A percentile compares a stretch with the other conserved stretches of the same genome.
Evolutionary conservation across 2,329 filamentous ascomycete species (phyloP).

Genomic region (Whalleya microplaca): DNA sequence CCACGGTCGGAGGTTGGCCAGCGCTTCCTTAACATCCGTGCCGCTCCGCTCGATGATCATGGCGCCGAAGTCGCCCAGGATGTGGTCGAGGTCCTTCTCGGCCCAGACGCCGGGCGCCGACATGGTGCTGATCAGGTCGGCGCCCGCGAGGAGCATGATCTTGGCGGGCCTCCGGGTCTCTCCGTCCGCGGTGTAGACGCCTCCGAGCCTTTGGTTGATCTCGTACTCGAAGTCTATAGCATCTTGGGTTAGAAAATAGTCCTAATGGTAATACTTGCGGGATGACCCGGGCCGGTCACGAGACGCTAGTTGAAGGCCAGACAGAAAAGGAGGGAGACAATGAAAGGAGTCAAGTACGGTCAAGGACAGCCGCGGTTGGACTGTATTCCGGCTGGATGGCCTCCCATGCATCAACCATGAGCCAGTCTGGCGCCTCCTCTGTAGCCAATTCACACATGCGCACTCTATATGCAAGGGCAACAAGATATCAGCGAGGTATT

Average conservation of each 20-base stretch:
- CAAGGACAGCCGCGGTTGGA: conserved; percentile 85
- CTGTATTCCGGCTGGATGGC: conserved; percentile 83
- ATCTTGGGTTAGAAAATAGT: not conserved
- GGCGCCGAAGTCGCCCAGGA: conserved; percentile 79
- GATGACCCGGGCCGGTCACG: not conserved
- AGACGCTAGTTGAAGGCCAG: not conserved
- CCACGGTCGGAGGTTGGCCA: conserved; percentile 80
- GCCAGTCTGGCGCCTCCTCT: conserved; percentile 73
- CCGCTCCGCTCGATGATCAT: conserved; percentile 85
- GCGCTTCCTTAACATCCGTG: conserved; percentile 85
- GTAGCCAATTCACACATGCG: conserved; percentile 88
- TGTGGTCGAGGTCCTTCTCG: conserved; percentile 81
- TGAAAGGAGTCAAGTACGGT: conserved; percentile 47
- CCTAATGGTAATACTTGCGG: not conserved
- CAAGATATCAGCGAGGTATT: conserved; percentile 18
- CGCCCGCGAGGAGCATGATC: conserved; percentile 82
- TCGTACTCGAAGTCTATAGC: conserved; percentile 75
- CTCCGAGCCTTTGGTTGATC: conserved; percentile 78
- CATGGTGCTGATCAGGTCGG: conserved; percentile 76
- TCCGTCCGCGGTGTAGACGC: conserved; percentile 71
- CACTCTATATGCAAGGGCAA: conserved; percentile 50
- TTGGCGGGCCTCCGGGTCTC: conserved; percentile 67
- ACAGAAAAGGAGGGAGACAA: not conserved
- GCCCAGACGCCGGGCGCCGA: conserved; percentile 79
- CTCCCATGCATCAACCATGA: conserved; percentile 90